These are phyloP conservation scores for Irpex lacteus DNA, from an alignment of 1,284 basidiomycete species.

Conservation along the genomic window DNA sequence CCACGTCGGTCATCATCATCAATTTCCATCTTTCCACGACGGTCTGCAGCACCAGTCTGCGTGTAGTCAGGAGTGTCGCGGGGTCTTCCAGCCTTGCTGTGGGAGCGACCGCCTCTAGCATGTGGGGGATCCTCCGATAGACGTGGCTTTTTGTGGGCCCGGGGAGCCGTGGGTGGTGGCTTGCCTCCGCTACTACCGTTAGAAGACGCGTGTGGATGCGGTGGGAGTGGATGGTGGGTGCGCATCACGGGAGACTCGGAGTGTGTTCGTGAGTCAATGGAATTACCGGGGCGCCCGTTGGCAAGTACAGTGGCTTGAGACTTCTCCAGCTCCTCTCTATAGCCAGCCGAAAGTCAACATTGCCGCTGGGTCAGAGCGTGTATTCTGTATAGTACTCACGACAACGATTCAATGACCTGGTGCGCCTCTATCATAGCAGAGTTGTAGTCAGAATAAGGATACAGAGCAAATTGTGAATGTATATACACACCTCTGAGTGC, in stretches of 20 bases:
- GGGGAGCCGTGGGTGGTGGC: conserved; percentile 68
- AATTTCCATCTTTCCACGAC: conserved; percentile 51
- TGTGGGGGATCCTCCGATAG: conserved; percentile 45
- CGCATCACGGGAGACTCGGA: conserved; percentile 35
- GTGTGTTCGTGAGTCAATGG: conserved; percentile 36
- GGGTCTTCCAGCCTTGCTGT: conserved; percentile 24
- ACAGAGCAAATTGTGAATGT: conserved; percentile 10
- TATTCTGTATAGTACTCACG: conserved; percentile 38
- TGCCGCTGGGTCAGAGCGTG: too few species aligned
- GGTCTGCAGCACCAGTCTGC: conserved; percentile 36
- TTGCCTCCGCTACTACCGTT: conserved; percentile 39
- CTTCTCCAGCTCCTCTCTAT: conserved; percentile 63
- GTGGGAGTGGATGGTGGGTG: conserved; percentile 33
- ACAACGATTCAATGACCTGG: conserved; percentile 60
- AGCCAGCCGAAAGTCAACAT: not conserved
- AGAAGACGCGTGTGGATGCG: conserved; percentile 15
- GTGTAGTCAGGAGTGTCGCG: conserved; percentile 33
- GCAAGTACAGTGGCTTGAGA: conserved; percentile 58
- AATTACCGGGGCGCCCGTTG: conserved; percentile 34
- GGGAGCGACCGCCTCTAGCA: conserved; percentile 25
- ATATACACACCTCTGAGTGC: conserved; percentile 64
- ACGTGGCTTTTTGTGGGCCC: conserved; percentile 73
- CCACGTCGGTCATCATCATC: conserved; percentile 44
- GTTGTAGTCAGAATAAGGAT: not conserved
- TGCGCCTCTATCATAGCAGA: conserved; percentile 58